Percentiles rank a stretch among this genome's conserved stretches.
These are phyloP conservation scores for Carpinus viminea DNA, from an alignment of 306 rosid genomes.

Conservation along the genomic window DNA sequence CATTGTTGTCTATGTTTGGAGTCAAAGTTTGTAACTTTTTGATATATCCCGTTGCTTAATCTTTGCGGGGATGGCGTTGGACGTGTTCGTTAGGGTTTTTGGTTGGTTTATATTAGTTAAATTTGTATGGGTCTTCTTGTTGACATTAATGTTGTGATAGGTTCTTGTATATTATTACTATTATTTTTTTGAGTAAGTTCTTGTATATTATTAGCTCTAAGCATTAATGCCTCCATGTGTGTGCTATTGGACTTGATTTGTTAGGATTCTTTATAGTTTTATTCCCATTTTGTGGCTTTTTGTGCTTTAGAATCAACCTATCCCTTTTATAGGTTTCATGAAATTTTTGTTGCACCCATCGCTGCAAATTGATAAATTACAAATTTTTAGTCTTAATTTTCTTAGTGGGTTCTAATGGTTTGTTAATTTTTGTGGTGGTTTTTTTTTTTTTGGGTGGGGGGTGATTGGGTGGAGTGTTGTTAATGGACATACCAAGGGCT, in stretches of 20 bases:
- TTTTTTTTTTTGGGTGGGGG: neutral
- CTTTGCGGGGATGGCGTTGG: neutral
- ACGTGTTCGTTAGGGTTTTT: slow-evolving; percentile 26
- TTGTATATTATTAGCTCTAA: slow-evolving; percentile 6
- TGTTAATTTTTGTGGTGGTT: no score
- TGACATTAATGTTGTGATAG: slow-evolving; percentile 4
- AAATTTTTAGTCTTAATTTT: neutral
- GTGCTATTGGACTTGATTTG: neutral
- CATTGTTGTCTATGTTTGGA: slow-evolving; percentile 31
- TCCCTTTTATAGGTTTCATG: neutral
- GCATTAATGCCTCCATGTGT: slow-evolving; percentile 18
- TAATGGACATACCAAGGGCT: neutral
- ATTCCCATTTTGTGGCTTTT: slow-evolving; percentile 2
- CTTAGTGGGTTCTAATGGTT: neutral
- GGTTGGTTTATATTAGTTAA: slow-evolving; percentile 7
- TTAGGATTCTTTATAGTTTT: slow-evolving; percentile 4
- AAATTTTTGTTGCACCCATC: neutral
- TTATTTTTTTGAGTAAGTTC: slow-evolving; percentile 6
- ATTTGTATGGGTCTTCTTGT: neutral
- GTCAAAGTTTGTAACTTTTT: slow-evolving; percentile 22
- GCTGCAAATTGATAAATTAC: neutral
- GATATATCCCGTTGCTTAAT: slow-evolving; percentile 11
- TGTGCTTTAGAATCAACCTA: neutral
- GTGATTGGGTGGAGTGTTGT: neutral
- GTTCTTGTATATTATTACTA: slow-evolving; percentile 13